Evolutionary conservation across 2,329 filamentous ascomycete species (phyloP), one percentile per base, ranked within the genome.

Genomic region (Trichophyton schoenleinii): DNA sequence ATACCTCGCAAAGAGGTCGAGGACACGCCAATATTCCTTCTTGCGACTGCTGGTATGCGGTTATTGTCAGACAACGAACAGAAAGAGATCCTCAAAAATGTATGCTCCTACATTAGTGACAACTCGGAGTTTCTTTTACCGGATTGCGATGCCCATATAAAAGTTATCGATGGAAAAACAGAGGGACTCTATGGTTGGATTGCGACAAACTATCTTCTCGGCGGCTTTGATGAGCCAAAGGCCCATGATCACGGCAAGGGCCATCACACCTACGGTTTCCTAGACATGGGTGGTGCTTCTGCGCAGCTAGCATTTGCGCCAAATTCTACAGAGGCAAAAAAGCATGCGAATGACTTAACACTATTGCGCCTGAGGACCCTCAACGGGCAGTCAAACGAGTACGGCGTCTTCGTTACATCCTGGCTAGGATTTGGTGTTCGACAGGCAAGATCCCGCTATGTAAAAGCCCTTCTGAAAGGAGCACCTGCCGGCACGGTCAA

Each of bases 391-490:
- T 75, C 86, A 0, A 76, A 85, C 57, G 94, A 99, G 70, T 89
- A 96, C 75, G 86, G 83, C 66, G 88, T 99, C 2, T 99, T 99
- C 71, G 91, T 95, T 0, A 91, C 92, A 0, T 96, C 94, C 0
- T 99, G 94, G 94, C 80, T 99, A 4, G 92, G 92, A 0, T 99
- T 96, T 70, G 94, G 94, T n/a, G 92, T 95, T 34, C 94, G 96
- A 66, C 87, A 96, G 75, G 94, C 95, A 3, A 84, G 94, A 55
- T 81, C 87, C 67, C 83, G 91, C 61, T 99, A 95, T 68, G 79
- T 97, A n/a, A 80, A 91, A 63, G 79, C 82, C 3, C 75, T 99
- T n/a, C 73, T 87, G 61, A 83, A 88, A 38, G 80, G 84, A 1
- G 87, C 85, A 64, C 58, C 58, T 31, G 78, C 77, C n/a, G 79